Conservation (phyloP, 2,329 filamentous ascomycete species). For the Aspergillus sp. region DNA sequence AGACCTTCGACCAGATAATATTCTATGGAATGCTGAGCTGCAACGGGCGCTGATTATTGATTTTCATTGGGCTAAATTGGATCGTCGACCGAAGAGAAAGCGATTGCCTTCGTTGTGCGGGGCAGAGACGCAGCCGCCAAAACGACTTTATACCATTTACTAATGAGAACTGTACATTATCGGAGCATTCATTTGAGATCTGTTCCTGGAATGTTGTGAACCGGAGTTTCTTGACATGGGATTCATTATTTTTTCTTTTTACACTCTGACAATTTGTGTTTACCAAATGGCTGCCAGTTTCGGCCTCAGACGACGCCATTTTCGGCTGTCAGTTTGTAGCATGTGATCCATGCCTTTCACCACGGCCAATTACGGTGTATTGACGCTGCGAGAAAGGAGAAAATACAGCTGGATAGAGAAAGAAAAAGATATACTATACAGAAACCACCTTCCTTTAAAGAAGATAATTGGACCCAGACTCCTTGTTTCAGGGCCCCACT, state of each 20-base stretch:
- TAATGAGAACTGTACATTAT: not conserved
- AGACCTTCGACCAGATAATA: constrained; percentile 16
- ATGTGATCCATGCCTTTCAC: too few species aligned
- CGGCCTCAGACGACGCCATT: too few species aligned
- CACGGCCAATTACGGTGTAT: too few species aligned
- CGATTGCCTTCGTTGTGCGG: not conserved
- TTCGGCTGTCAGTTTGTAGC: too few species aligned
- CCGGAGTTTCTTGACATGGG: not conserved
- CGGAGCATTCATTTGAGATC: not conserved
- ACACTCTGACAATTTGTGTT: too few species aligned
- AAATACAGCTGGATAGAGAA: too few species aligned
- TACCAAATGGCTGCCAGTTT: too few species aligned
- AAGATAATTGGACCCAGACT: too few species aligned
- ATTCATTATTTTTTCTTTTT: not conserved
- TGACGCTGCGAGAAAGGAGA: too few species aligned
- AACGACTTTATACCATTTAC: not conserved
- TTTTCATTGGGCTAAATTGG: constrained; percentile 15
- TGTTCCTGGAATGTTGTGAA: not conserved
- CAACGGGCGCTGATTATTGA: constrained; percentile 17
- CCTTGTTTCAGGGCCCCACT: too few species aligned
- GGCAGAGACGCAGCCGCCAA: not conserved
- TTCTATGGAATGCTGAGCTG: constrained; percentile 20
- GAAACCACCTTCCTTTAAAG: too few species aligned
- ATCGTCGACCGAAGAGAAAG: constrained; percentile 2
- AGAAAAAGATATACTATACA: too few species aligned